phyloP scores from a whole-genome alignment of 306 rosid species.

The Pyrus bretschneideri region DNA sequence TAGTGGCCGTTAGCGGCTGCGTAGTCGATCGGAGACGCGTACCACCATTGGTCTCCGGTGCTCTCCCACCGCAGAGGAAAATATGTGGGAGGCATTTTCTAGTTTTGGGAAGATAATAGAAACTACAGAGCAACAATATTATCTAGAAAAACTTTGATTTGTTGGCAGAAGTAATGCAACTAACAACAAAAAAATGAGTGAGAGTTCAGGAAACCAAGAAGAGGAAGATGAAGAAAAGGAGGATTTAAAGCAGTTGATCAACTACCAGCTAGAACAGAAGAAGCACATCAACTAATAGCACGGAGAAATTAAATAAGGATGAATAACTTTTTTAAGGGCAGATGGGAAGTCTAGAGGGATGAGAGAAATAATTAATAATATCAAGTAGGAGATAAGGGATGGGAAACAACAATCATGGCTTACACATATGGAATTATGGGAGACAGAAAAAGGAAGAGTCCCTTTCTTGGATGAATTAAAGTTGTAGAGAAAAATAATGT shows the following conservation, averaged over 20 bases:
- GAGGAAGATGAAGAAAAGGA: neutral
- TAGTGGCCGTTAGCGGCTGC: constrained; percentile 98
- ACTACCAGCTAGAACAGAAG: constrained; percentile 1
- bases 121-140: neutral
- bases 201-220: too few species aligned
- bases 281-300: neutral
- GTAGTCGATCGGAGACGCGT: constrained; percentile 90
- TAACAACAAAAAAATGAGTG: too few species aligned
- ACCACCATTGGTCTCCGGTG: constrained; percentile 99
- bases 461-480: constrained; percentile 18
- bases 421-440: constrained; percentile 49
- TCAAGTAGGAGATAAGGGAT: constrained; percentile 30
- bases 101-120: neutral
- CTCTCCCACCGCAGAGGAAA: constrained; percentile 99
- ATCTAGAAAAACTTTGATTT: too few species aligned
- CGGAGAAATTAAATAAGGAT: constrained; percentile 6
- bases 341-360: too few species aligned
- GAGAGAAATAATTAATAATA: constrained; percentile 21
- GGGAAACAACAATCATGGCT: constrained; percentile 63
- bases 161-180: too few species aligned
- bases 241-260: constrained; percentile 17
- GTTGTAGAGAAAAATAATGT: constrained; percentile 23
- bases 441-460: constrained; percentile 33
- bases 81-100: constrained; percentile 65
- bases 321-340: neutral